phyloP scores from a whole-genome alignment of 805 yeast species.

The Candida xiaguanensis region DNA sequence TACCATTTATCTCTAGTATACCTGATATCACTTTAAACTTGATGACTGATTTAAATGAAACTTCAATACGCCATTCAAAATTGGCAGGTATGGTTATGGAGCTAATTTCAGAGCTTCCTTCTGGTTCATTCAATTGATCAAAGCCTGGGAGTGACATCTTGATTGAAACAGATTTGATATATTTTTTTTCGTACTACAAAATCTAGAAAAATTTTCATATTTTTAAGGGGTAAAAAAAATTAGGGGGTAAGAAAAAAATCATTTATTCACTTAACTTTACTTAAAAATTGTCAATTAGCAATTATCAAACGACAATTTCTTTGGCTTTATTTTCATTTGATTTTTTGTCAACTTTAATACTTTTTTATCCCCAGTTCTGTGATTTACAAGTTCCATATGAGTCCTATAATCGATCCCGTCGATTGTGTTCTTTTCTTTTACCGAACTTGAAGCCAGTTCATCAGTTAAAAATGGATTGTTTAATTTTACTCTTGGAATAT shows the following conservation, averaged over 20 bases:
- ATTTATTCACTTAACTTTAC: too few relatives aligned
- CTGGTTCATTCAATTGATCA: background rate
- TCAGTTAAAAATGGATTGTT: conserved; percentile 22
- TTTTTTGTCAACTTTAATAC: conserved; percentile 28
- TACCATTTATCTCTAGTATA: conserved; percentile 86
- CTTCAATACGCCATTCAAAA: conserved; percentile 80
- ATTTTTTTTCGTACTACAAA: too few relatives aligned
- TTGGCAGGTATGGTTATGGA: conserved; percentile 25
- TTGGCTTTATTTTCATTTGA: conserved; percentile 36
- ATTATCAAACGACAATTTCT: conserved; percentile 20
- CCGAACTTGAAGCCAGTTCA: background rate
- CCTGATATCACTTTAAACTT: conserved; percentile 59
- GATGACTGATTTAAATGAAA: conserved; percentile 48
- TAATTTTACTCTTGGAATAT: conserved; percentile 10
- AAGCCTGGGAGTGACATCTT: conserved; percentile 7
- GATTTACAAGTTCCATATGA: conserved; percentile 28
- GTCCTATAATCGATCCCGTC: conserved; percentile 15
- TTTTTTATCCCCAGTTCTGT: conserved; percentile 34
- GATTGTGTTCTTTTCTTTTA: conserved; percentile 1
- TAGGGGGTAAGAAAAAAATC: too few relatives aligned
- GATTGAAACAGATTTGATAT: background rate
- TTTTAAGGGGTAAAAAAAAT: background rate
- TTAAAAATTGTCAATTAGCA: background rate
- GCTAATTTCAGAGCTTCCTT: background rate
- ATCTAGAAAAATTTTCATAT: too few relatives aligned